Conservation (phyloP, 2,329 filamentous ascomycete species). For the Bipolaris sorokiniana region DNA sequence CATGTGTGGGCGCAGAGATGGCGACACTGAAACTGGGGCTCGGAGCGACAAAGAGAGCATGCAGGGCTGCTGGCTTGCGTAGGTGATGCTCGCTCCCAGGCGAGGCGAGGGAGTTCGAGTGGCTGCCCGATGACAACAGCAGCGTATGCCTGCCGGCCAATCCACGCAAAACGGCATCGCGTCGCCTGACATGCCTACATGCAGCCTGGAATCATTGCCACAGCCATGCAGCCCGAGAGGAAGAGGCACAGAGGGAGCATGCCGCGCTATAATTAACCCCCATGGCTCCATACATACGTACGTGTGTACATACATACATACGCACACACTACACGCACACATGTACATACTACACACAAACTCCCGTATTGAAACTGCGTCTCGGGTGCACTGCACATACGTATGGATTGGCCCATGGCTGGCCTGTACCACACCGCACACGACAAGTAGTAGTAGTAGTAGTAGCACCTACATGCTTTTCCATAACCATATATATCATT, state of each 20-base stretch:
- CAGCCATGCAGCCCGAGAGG: background rate
- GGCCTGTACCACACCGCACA: background rate
- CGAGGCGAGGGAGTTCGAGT: constrained; percentile 7
- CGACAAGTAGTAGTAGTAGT: background rate
- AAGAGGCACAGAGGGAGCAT: too few relatives aligned
- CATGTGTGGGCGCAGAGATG: constrained; percentile 11
- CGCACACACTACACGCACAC: too few relatives aligned
- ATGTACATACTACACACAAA: too few relatives aligned
- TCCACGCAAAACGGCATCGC: constrained; percentile 28
- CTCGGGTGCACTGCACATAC: background rate
- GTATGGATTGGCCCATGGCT: background rate
- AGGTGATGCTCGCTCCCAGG: constrained; percentile 33
- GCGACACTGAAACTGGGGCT: constrained; percentile 25
- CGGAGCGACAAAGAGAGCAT: constrained; percentile 34
- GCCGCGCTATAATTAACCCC: too few relatives aligned
- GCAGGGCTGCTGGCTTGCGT: constrained; percentile 32
- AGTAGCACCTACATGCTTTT: background rate
- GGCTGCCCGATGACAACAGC: constrained; percentile 25
- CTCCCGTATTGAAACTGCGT: background rate
- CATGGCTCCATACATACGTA: too few relatives aligned
- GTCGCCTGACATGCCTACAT: constrained; percentile 29
- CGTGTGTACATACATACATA: too few relatives aligned
- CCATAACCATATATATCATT: background rate
- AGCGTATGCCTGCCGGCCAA: constrained; percentile 35
- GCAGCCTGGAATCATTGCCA: background rate